Evolutionary conservation across 2,329 filamentous ascomycete species (phyloP), one percentile per base, ranked within the genome.

Genomic region (Trichoderma hamatum): DNA sequence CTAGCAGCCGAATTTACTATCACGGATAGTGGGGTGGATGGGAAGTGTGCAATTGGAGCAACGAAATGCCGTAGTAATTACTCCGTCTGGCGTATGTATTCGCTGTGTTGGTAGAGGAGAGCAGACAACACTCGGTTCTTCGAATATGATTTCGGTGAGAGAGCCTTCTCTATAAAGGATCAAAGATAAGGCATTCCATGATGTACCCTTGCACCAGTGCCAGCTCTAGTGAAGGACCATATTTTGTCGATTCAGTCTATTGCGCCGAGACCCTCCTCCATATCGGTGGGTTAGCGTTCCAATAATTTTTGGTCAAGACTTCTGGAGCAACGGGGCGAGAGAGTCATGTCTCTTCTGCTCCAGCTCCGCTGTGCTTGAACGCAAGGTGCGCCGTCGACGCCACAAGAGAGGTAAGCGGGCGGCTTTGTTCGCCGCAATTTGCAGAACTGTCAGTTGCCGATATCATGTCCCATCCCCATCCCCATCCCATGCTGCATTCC

Each of bases 371-470:
- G 52, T 52, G 32, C 60, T 32, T 56, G 36, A n/a, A 14, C 16
- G 16, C 61, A 65, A 28, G 26, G 30, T 46, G 67, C 67, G 54
- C 67, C 60, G 67, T 69, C 32, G 54, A 65, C 60, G 67, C 67
- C 67, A 69, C 67, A 49, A 65, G 32, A 54, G 54, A 26, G 46
- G 21, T 24, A 51, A 49, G 46, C 24, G 59, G 39, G 58, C 34
- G 46, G 26, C 49, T 39, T 24, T 49, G 26, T 28, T 34, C 21
- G 49, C 62, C 19, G 32, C 49, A 56, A 46, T 34, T 55, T 55
- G 54, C 63, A 66, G 28, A 65, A 9, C 52, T 66, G 63, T 36
- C 39, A 58, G 63, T 43, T 66, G 54, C 63, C 63, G 63, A 66
- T 58, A 66, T 59, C 39, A 51, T 58, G 39, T 66, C 39, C 39